Evolutionary conservation across 805 yeast species (phyloP), one percentile per base, ranked within the genome.

Genomic region (Wickerhamiella alocasiicola): DNA sequence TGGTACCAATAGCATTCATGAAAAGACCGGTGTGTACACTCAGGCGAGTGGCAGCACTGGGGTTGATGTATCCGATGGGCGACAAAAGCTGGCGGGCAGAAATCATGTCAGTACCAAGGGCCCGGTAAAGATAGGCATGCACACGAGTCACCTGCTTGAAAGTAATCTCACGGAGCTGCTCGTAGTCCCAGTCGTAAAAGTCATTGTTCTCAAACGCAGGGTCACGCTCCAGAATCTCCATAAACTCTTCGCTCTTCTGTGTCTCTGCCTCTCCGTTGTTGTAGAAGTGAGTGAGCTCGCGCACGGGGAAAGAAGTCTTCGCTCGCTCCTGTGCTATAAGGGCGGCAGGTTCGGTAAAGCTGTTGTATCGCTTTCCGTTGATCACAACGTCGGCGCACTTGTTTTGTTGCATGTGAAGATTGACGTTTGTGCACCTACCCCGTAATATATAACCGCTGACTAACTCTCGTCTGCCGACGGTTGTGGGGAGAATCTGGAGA

Each of bases 11-110:
- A 45, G 88, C 79, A 43, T 73, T 70, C 39, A 79, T 66, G 53
- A 81, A 82, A 43, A 82, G 65, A 5, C 88, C 88, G 44, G 78
- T 61, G 63, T 82, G 85, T 44, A 82, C 79, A 23, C 87, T 85
- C 36, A 81, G 59, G 52, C 94, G 69, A 17, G 88, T 80, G 36
- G 74, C 74, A 35, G 76, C 63, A 49, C 76, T 77, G 2, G 93
- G 88, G 57, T 81, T 93, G 48, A 44, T 29, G 25, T 47, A 31
- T 9, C 44, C 45, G 18, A 47, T 28, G 9, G 43, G 42, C 18
- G 43, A 36, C 32, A 45, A 19, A 31, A 36, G 28, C 17, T 31
- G 17, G n/a, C 47, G 42, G 6, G 43, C 41, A 16, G 17, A 19
- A 19, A 33, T 26, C 4, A 38, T n/a, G 18, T 42, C 40, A 15